Conservation (phyloP, 1,284 basidiomycete genomes). For the Puccinia brachypodii region DNA sequence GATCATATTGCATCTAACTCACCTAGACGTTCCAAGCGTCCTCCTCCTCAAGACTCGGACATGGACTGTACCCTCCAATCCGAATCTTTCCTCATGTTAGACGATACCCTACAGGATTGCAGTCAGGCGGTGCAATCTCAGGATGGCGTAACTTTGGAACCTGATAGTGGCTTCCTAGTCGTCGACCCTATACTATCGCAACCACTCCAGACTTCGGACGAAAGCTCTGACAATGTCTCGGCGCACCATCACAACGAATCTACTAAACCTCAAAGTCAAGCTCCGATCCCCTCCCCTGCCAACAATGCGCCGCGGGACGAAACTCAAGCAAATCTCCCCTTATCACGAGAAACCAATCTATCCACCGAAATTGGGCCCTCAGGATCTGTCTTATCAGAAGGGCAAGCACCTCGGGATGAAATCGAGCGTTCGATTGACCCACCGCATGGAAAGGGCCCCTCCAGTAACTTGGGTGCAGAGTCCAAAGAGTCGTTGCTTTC, state of each 20-base stretch:
- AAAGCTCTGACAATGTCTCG: not conserved
- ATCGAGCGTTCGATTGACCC: not conserved
- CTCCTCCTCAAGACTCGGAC: too few relatives aligned
- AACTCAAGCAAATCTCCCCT: not conserved
- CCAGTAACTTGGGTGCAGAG: not conserved
- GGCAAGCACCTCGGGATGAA: not conserved
- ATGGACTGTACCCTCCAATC: too few relatives aligned
- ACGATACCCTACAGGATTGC: too few relatives aligned
- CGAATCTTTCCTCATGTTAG: too few relatives aligned
- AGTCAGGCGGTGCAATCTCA: too few relatives aligned
- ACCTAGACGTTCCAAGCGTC: too few relatives aligned
- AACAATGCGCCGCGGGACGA: not conserved
- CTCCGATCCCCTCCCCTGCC: not conserved
- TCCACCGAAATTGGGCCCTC: not conserved
- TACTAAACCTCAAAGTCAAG: not conserved
- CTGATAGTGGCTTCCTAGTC: not conserved
- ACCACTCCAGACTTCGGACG: not conserved
- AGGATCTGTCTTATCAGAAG: not conserved
- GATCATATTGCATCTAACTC: too few relatives aligned
- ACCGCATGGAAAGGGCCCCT: not conserved
- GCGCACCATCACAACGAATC: not conserved
- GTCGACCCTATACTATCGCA: not conserved
- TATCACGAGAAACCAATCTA: not conserved
- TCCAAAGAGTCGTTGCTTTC: not conserved
- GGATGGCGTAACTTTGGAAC: not conserved